A percentile compares a stretch with the other conserved stretches of the same genome.
Conservation (phyloP, 306 rosid species). For the Ormosia emarginata region DNA sequence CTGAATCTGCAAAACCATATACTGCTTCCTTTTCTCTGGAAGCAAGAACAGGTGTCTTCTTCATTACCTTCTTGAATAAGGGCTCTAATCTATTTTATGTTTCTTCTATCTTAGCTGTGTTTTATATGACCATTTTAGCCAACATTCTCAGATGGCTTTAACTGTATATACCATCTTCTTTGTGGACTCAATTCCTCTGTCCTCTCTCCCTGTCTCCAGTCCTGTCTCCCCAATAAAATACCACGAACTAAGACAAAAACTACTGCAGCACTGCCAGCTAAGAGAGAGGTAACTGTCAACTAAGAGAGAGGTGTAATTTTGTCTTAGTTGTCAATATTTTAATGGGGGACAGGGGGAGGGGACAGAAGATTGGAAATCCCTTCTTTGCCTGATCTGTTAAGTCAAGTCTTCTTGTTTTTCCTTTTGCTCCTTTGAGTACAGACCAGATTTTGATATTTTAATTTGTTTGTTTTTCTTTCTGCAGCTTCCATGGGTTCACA, state of each 20-base stretch:
- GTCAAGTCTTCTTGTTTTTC: not conserved
- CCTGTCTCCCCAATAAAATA: not conserved
- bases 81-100: not conserved
- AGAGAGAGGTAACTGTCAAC: not conserved
- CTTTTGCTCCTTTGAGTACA: not conserved
- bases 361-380: not conserved
- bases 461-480: slow-evolving; percentile 20
- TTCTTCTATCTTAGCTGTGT: not conserved
- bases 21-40: slow-evolving; percentile 54
- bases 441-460: not conserved
- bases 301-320: slow-evolving; percentile 4
- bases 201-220: not conserved
- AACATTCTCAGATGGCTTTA: slow-evolving; percentile 20
- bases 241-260: not conserved
- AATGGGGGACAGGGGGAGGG: not conserved
- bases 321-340: not conserved
- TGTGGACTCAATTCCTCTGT: not conserved
- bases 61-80: slow-evolving; percentile 6
- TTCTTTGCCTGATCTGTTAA: not conserved
- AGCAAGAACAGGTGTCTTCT: slow-evolving; percentile 50
- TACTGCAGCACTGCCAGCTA: not conserved
- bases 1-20: slow-evolving; percentile 50
- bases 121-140: slow-evolving; percentile 9
- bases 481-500: slow-evolving; percentile 64
- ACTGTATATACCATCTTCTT: not conserved